Evolutionary conservation across 1,284 basidiomycete species (phyloP).

Genomic region (Leccinum fuscescens): DNA sequence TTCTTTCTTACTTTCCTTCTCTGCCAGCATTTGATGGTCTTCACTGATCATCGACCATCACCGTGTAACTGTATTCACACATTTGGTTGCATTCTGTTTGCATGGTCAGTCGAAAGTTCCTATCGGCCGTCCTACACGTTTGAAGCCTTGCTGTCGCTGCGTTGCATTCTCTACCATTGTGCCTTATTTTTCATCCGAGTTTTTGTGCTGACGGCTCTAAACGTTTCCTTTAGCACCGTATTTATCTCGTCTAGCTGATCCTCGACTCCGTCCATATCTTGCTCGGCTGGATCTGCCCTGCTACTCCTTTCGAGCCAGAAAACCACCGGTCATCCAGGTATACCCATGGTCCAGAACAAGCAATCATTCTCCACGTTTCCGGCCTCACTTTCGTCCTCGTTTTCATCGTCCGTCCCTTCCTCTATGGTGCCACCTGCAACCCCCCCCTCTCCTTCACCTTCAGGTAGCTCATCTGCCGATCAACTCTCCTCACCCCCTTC

Average conservation of each 20-base stretch:
- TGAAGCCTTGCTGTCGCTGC: constrained; percentile 39
- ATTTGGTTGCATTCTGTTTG: constrained; percentile 4
- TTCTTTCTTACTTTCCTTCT: constrained; percentile 10
- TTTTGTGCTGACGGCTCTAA: constrained; percentile 20
- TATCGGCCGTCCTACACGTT: constrained; percentile 22
- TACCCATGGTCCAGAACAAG: constrained; percentile 35
- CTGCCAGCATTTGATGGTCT: constrained; percentile 26
- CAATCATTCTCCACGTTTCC: constrained; percentile 38
- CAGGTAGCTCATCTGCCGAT: constrained; percentile 38
- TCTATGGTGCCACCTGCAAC: constrained; percentile 40
- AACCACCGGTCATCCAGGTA: constrained; percentile 31
- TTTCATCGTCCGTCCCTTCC: constrained; percentile 41
- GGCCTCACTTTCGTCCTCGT: constrained; percentile 43
- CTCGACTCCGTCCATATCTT: constrained; percentile 29
- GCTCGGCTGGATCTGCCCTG: constrained; percentile 23
- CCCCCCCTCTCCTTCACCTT: constrained; percentile 38
- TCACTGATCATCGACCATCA: constrained; percentile 23
- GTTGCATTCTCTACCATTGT: constrained; percentile 30
- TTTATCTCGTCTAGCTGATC: constrained; percentile 33
- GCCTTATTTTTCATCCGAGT: constrained; percentile 20
- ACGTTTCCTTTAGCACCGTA: constrained; percentile 28
- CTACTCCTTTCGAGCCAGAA: constrained; percentile 22
- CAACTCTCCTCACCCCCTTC: constrained; percentile 36
- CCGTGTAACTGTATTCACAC: constrained; percentile 3
- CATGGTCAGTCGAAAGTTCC: constrained; percentile 26